phyloP scores from a whole-genome alignment of 352 stramenopile species.

The Globisporangium perplexum region DNA sequence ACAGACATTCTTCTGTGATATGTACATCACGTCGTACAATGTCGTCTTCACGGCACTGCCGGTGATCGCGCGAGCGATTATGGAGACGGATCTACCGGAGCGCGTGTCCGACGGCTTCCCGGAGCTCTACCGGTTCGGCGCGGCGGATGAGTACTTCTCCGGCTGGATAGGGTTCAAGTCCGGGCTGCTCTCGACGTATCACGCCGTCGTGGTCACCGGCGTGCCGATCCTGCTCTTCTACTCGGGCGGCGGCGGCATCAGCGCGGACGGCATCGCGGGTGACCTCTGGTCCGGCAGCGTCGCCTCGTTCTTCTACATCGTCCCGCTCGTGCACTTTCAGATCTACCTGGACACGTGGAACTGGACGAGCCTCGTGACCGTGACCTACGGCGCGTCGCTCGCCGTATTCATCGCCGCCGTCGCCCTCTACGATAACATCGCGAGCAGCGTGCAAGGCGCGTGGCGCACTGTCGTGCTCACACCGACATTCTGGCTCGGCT shows the following conservation, averaged over 20 bases:
- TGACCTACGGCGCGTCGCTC: constrained; percentile 45
- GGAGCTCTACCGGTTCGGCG: constrained; percentile 61
- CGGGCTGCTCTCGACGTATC: constrained; percentile 34
- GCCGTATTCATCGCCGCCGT: constrained; percentile 41
- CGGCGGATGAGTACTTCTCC: constrained; percentile 60
- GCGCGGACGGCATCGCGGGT: constrained; percentile 26
- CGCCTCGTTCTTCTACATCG: constrained; percentile 90
- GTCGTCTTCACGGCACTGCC: constrained; percentile 90
- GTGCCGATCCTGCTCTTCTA: constrained; percentile 58
- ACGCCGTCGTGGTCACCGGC: constrained; percentile 51
- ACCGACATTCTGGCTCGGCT: constrained; percentile 59
- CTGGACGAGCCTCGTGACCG: constrained; percentile 44
- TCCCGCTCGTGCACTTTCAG: constrained; percentile 91
- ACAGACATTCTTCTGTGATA: constrained; percentile 72
- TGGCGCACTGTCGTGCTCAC: constrained; percentile 26
- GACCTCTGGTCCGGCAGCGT: constrained; percentile 89
- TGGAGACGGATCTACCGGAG: constrained; percentile 77
- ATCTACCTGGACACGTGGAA: constrained; percentile 80
- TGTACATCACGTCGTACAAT: constrained; percentile 93
- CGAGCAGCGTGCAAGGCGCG: constrained; percentile 36
- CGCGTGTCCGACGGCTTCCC: constrained; percentile 60
- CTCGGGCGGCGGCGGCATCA: constrained; percentile 35
- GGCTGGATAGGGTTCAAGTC: constrained; percentile 35
- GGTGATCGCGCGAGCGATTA: constrained; percentile 71
- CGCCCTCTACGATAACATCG: constrained; percentile 50